Evolutionary conservation across 2,329 filamentous ascomycete genomes (phyloP).

Genomic region (Coniochaeta ligniaria): DNA sequence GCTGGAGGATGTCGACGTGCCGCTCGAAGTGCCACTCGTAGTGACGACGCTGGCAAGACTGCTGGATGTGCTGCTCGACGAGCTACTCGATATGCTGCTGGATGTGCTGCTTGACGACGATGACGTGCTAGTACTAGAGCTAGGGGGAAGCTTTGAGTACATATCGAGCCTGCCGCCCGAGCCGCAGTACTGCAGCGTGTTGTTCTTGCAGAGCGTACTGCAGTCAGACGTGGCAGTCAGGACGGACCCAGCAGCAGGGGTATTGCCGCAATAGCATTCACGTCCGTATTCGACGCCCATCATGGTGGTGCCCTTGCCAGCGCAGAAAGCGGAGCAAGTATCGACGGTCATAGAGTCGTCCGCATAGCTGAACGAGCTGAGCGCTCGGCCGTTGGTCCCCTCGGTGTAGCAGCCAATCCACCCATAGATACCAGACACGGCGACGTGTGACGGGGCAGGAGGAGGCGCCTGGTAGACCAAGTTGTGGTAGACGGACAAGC

Average conservation of each 20-base stretch:
- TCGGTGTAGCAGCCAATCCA: slow-evolving; percentile 16
- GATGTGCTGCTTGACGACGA: background rate
- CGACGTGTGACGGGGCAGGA: slow-evolving; percentile 8
- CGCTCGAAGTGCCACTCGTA: background rate
- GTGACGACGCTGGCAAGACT: background rate
- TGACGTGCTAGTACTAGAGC: background rate
- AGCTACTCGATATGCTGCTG: background rate
- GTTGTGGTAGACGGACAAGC: slow-evolving; percentile 16
- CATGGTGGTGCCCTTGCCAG: slow-evolving; percentile 9
- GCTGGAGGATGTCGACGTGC: background rate
- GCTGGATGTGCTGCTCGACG: background rate
- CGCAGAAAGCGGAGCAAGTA: slow-evolving; percentile 16
- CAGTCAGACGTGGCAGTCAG: slow-evolving; percentile 9
- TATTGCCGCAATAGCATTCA: slow-evolving; percentile 20
- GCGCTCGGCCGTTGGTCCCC: slow-evolving; percentile 11
- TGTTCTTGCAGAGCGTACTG: slow-evolving; percentile 14
- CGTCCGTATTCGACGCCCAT: slow-evolving; percentile 19
- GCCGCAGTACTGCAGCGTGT: slow-evolving; percentile 24
- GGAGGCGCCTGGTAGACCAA: slow-evolving; percentile 8
- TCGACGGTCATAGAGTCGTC: slow-evolving; percentile 17
- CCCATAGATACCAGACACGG: slow-evolving; percentile 9
- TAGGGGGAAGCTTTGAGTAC: slow-evolving; percentile 14
- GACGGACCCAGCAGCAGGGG: slow-evolving; percentile 9
- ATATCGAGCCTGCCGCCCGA: slow-evolving; percentile 23
- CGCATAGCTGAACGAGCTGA: slow-evolving; percentile 8